Conservation (phyloP, 495 filamentous ascomycete genomes). For the Neurospora africana region DNA sequence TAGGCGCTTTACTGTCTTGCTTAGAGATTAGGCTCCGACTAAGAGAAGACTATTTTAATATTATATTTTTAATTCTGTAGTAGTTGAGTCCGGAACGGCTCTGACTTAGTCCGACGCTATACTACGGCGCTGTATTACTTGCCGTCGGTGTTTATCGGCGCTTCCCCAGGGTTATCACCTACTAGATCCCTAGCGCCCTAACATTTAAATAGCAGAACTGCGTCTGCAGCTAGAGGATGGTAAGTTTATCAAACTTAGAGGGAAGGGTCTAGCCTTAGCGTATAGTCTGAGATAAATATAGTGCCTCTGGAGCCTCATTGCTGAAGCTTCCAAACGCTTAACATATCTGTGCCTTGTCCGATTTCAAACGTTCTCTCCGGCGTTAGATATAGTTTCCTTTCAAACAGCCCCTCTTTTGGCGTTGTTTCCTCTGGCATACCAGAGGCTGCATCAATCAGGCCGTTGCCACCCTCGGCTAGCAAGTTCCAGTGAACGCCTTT, state of each 20-base stretch:
- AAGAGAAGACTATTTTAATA: too few species aligned
- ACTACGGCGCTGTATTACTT: too few species aligned
- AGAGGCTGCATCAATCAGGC: constrained; percentile 44
- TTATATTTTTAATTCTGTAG: too few species aligned
- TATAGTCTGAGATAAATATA: not conserved
- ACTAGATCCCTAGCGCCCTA: too few species aligned
- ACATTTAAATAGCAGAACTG: too few species aligned
- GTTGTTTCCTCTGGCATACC: not conserved
- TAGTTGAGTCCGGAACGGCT: too few species aligned
- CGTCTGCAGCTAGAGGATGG: not conserved
- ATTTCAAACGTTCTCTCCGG: constrained; percentile 54
- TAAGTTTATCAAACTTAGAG: not conserved
- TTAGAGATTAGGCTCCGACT: too few species aligned
- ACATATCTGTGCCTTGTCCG: constrained; percentile 21
- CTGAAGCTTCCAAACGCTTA: constrained; percentile 12
- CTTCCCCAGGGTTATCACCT: too few species aligned
- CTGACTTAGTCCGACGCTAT: too few species aligned
- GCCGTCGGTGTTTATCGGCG: too few species aligned
- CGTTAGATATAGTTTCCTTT: constrained; percentile 50
- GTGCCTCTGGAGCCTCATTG: not conserved
- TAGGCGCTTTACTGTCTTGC: too few species aligned
- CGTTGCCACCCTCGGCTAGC: constrained; percentile 50
- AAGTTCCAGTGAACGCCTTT: constrained; percentile 54
- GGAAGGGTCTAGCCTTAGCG: not conserved
- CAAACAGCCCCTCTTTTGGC: constrained; percentile 34